Evolutionary conservation across 2,329 filamentous ascomycete genomes (phyloP).

Genomic region (Colletotrichum plurivorum): DNA sequence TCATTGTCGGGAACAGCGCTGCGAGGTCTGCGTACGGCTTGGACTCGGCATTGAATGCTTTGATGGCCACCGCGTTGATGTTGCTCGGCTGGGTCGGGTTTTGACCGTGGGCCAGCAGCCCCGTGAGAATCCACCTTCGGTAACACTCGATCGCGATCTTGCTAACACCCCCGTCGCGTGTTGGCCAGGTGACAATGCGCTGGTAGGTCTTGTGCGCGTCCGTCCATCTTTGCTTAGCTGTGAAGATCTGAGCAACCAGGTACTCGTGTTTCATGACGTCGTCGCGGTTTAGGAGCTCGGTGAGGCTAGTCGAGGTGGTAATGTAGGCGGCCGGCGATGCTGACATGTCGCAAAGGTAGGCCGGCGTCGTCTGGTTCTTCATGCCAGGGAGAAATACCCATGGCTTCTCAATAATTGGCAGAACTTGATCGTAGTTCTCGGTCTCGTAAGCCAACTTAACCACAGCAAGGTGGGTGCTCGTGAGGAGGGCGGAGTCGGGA

Average conservation of each 20-base stretch:
- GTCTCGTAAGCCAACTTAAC: constrained; percentile 71
- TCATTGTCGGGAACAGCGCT: constrained; percentile 72
- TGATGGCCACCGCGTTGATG: constrained; percentile 66
- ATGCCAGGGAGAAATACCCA: constrained; percentile 76
- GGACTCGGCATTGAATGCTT: constrained; percentile 69
- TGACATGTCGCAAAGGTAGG: constrained; percentile 60
- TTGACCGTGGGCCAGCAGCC: constrained; percentile 78
- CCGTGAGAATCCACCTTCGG: constrained; percentile 89
- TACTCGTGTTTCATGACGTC: constrained; percentile 78
- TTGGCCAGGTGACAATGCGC: constrained; percentile 77
- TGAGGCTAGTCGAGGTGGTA: constrained; percentile 70
- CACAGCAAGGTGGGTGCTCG: constrained; percentile 72
- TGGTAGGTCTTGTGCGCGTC: constrained; percentile 74
- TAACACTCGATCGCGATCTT: constrained; percentile 90
- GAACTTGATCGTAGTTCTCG: constrained; percentile 65
- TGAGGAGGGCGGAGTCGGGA: constrained; percentile 76
- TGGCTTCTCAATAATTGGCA: constrained; percentile 74
- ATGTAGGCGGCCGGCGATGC: constrained; percentile 71
- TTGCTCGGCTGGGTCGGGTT: constrained; percentile 68
- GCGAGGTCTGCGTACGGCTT: constrained; percentile 81
- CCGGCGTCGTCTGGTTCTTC: constrained; percentile 51
- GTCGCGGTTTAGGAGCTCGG: constrained; percentile 63
- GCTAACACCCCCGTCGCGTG: constrained; percentile 73
- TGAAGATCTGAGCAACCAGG: constrained; percentile 75
- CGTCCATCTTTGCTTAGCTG: constrained; percentile 72